phyloP scores from a whole-genome alignment of 208 protist genomes.

The Crithidia sp. region DNA sequence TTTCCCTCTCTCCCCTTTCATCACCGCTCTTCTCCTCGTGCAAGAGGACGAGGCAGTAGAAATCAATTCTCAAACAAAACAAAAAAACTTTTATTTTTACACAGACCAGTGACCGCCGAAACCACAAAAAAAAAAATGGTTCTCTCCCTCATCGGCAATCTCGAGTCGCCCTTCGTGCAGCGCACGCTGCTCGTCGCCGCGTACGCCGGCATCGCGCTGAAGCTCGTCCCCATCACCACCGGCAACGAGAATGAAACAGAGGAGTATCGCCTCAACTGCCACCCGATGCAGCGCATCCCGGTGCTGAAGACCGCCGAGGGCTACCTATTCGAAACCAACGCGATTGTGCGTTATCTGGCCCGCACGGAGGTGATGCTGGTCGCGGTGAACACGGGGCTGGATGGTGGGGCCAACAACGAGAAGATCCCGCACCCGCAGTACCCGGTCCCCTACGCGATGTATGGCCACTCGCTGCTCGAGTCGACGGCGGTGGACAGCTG shows the following conservation, averaged over 20 bases:
- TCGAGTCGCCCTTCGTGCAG: constrained; percentile 55
- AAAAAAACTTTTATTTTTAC: constrained; percentile 5
- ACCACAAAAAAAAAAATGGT: constrained; percentile 34
- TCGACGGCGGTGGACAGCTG: constrained; percentile 76
- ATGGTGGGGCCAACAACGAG: constrained; percentile 26
- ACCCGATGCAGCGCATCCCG: constrained; percentile 68
- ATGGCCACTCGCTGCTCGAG: constrained; percentile 68
- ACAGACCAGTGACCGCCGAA: background rate
- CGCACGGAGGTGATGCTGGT: constrained; percentile 54
- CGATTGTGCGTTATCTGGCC: constrained; percentile 78
- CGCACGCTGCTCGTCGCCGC: constrained; percentile 72
- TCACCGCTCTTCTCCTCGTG: no score
- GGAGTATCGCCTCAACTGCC: constrained; percentile 68
- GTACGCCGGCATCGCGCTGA: constrained; percentile 68
- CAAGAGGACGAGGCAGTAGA: no score
- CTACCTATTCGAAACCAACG: constrained; percentile 80
- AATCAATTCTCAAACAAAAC: background rate
- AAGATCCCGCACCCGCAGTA: constrained; percentile 67
- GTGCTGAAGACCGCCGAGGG: constrained; percentile 78
- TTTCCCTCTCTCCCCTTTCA: no score
- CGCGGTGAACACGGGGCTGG: constrained; percentile 21
- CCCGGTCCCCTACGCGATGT: constrained; percentile 64
- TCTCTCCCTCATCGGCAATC: constrained; percentile 62
- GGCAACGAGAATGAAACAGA: constrained; percentile 64
- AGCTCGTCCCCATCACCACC: constrained; percentile 49